A percentile compares a stretch with the other conserved stretches of the same genome.
phyloP scores from a whole-genome alignment of 805 yeast genomes.

The Barnettozyma sucrosica region DNA sequence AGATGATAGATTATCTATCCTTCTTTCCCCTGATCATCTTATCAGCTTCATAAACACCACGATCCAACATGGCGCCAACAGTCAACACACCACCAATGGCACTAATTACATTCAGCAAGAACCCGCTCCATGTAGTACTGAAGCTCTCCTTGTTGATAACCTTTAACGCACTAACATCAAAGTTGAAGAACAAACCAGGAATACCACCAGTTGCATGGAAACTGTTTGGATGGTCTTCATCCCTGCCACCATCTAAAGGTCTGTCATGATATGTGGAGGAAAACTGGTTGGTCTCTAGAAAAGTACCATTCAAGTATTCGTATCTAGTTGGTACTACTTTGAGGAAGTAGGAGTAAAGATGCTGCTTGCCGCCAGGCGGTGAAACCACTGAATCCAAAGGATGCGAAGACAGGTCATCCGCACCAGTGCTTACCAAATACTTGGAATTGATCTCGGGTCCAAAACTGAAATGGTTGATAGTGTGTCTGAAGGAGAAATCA shows the following conservation, averaged over 20 bases:
- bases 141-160: slow-evolving; percentile 75
- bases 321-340: slow-evolving; percentile 89
- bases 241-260: slow-evolving; percentile 80
- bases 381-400: slow-evolving; percentile 59
- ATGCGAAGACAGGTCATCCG: slow-evolving; percentile 42
- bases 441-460: slow-evolving; percentile 49
- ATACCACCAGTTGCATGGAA: slow-evolving; percentile 78
- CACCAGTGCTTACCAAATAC: slow-evolving; percentile 14
- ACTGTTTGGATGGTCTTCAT: slow-evolving; percentile 86
- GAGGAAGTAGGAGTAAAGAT: slow-evolving; percentile 69
- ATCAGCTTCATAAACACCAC: slow-evolving; percentile 86
- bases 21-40: slow-evolving; percentile 66
- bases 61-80: slow-evolving; percentile 83
- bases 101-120: slow-evolving; percentile 75
- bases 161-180: slow-evolving; percentile 90
- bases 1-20: slow-evolving; percentile 28
- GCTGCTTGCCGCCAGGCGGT: slow-evolving; percentile 43
- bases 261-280: slow-evolving; percentile 85
- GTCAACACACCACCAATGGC: slow-evolving; percentile 92
- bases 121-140: slow-evolving; percentile 72
- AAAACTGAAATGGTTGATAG: slow-evolving; percentile 74
- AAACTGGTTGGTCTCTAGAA: slow-evolving; percentile 81
- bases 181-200: slow-evolving; percentile 83
- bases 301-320: slow-evolving; percentile 52
- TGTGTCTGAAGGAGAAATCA: slow-evolving; percentile 71